These are phyloP conservation scores for Pisolithus marmoratus DNA, from an alignment of 768 basidiomycete genomes.

Conservation along the genomic window DNA sequence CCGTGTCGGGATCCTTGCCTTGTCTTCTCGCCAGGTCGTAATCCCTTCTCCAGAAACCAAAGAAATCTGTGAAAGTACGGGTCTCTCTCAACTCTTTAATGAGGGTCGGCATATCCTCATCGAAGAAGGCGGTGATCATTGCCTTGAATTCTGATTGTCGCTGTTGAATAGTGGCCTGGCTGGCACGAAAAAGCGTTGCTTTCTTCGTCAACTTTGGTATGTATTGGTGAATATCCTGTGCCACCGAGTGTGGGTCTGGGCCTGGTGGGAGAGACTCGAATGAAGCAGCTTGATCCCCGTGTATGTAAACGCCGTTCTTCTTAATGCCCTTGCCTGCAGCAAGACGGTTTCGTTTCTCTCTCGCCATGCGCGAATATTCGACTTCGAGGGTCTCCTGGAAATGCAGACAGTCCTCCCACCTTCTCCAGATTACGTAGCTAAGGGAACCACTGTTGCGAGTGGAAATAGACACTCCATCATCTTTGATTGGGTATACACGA, in stretches of 20 bases:
- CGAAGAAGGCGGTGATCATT: constrained; percentile 55
- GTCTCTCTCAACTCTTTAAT: constrained; percentile 59
- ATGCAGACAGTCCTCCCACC: constrained; percentile 79
- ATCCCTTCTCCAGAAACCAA: constrained; percentile 73
- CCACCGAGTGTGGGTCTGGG: constrained; percentile 70
- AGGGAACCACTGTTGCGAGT: constrained; percentile 19
- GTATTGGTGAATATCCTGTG: constrained; percentile 59
- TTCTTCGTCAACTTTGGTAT: constrained; percentile 68
- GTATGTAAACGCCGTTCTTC: constrained; percentile 62
- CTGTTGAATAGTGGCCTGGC: constrained; percentile 58
- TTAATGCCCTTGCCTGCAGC: constrained; percentile 71
- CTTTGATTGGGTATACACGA: constrained; percentile 44
- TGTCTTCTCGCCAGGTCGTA: constrained; percentile 50
- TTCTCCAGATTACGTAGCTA: constrained; percentile 72
- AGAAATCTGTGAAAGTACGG: constrained; percentile 64
- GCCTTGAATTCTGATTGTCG: constrained; percentile 55
- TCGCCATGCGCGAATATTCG: constrained; percentile 58
- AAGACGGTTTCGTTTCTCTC: constrained; percentile 63
- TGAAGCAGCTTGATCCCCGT: constrained; percentile 69
- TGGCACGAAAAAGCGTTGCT: constrained; percentile 66
- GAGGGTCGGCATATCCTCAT: constrained; percentile 57
- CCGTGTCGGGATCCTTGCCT: constrained; percentile 30
- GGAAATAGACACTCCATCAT: constrained; percentile 25
- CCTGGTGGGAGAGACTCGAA: constrained; percentile 84
- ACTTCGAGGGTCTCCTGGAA: constrained; percentile 66